Evolutionary conservation across 2,329 filamentous ascomycete genomes (phyloP).

Genomic region (Diplodia seriata): DNA sequence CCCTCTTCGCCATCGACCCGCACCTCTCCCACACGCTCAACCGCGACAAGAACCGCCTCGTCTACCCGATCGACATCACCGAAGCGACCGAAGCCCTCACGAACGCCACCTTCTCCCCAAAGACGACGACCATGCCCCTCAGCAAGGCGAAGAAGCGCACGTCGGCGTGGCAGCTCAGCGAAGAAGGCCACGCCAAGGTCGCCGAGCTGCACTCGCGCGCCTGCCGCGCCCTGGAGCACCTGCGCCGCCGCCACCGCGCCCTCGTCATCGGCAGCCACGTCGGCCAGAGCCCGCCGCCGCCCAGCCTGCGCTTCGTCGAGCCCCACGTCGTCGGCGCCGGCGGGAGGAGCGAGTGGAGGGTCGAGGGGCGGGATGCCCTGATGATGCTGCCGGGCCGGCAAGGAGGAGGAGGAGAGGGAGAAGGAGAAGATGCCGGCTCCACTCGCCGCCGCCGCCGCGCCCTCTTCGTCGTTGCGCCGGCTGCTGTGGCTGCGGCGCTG

Average conservation of each 20-base stretch:
- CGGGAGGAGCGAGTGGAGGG: background rate
- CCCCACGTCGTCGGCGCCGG: background rate
- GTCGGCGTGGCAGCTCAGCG: background rate
- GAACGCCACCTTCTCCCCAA: background rate
- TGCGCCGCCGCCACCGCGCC: conserved; percentile 14
- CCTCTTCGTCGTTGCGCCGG: background rate
- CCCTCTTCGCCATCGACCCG: conserved; percentile 34
- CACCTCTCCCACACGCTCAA: conserved; percentile 1
- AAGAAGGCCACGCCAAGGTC: conserved; percentile 3
- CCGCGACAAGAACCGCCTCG: conserved; percentile 15
- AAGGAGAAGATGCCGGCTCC: background rate
- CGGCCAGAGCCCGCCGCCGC: conserved; percentile 7
- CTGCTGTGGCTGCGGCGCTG: background rate
- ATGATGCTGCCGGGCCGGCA: background rate
- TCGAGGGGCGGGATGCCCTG: background rate
- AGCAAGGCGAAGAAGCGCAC: background rate
- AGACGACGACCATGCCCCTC: background rate
- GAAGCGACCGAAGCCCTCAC: conserved; percentile 14
- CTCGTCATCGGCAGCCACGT: conserved; percentile 2
- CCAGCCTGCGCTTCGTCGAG: background rate
- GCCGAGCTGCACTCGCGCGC: conserved; percentile 19
- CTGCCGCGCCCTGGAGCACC: conserved; percentile 24
- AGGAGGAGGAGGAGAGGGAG: no score
- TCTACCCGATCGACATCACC: conserved; percentile 19
- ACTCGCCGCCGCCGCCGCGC: background rate